Conservation (phyloP, 1,284 basidiomycete genomes). For the Cryptococcus sp. region DNA sequence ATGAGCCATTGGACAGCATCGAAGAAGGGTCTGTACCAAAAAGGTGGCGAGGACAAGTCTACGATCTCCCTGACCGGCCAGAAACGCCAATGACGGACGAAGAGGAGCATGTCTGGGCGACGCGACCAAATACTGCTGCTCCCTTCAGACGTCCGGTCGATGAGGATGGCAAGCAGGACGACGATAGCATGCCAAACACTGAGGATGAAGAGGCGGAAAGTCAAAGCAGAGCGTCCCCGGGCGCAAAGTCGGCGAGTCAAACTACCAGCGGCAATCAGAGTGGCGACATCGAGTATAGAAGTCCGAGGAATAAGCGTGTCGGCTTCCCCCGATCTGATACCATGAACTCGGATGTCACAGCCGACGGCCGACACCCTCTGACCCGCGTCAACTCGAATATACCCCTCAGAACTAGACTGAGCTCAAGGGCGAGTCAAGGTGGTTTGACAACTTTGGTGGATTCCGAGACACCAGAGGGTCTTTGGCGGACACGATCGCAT, state of each 20-base stretch:
- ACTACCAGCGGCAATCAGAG: background rate
- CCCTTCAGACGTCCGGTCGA: conserved; percentile 75
- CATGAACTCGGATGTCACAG: conserved; percentile 27
- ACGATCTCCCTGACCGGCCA: conserved; percentile 20
- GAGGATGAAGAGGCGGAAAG: background rate
- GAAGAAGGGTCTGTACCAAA: conserved; percentile 35
- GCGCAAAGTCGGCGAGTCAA: conserved; percentile 1
- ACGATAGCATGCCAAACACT: background rate
- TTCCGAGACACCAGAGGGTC: conserved; percentile 36
- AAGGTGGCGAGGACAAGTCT: conserved; percentile 21
- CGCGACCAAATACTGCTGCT: conserved; percentile 51
- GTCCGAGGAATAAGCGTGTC: background rate
- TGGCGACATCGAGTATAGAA: background rate
- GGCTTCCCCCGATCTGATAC: conserved; percentile 39
- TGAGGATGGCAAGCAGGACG: conserved; percentile 50
- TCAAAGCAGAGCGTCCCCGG: no score
- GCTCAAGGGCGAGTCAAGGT: conserved; percentile 35
- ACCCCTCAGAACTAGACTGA: conserved; percentile 31
- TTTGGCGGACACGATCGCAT: conserved; percentile 44
- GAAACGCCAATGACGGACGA: conserved; percentile 42
- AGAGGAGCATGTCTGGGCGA: conserved; percentile 50
- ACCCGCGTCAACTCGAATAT: conserved; percentile 22
- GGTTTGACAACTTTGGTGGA: conserved; percentile 41
- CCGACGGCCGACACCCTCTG: conserved; percentile 21
- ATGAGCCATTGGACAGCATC: conserved; percentile 40